These are phyloP conservation scores for Aspergillus jensenii DNA, from an alignment of 2,329 filamentous ascomycete species.

Conservation along the genomic window DNA sequence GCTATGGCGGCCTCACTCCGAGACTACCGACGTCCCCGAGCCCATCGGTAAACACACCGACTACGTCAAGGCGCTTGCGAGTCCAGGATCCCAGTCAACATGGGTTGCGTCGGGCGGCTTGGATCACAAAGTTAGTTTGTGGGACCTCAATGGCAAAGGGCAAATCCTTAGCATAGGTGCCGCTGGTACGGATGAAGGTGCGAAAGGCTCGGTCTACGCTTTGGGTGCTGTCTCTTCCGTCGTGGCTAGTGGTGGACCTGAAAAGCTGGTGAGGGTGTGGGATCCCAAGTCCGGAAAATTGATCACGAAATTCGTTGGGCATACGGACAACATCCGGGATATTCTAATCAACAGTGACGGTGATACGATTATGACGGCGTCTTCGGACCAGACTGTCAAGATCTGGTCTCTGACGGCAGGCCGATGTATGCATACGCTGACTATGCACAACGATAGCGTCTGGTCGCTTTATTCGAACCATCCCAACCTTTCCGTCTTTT, in stretches of 20 bases:
- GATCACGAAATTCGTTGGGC: slow-evolving; percentile 94
- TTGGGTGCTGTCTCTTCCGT: slow-evolving; percentile 77
- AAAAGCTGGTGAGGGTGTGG: slow-evolving; percentile 90
- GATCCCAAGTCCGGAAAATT: slow-evolving; percentile 84
- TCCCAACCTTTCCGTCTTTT: slow-evolving; percentile 83
- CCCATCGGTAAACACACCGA: slow-evolving; percentile 92
- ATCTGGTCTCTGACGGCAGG: slow-evolving; percentile 96
- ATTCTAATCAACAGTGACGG: slow-evolving; percentile 86
- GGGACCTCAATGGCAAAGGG: slow-evolving; percentile 87
- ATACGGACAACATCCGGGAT: slow-evolving; percentile 90
- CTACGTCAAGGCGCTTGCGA: slow-evolving; percentile 92
- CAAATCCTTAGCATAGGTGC: slow-evolving; percentile 81
- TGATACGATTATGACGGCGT: slow-evolving; percentile 89
- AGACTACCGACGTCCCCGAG: slow-evolving; percentile 63
- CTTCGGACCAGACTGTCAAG: slow-evolving; percentile 95
- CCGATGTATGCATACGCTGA: slow-evolving; percentile 94
- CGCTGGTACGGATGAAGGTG: slow-evolving; percentile 71
- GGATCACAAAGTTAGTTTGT: slow-evolving; percentile 87
- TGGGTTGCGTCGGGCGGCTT: slow-evolving; percentile 95
- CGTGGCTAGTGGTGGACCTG: slow-evolving; percentile 87
- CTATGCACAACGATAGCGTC: slow-evolving; percentile 98
- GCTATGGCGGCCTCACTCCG: slow-evolving; percentile 76
- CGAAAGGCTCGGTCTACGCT: slow-evolving; percentile 95
- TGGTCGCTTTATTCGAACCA: slow-evolving; percentile 94
- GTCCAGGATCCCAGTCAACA: slow-evolving; percentile 66